phyloP scores from a whole-genome alignment of 148 eudicot species.

The Dysphania ambrosioides region DNA sequence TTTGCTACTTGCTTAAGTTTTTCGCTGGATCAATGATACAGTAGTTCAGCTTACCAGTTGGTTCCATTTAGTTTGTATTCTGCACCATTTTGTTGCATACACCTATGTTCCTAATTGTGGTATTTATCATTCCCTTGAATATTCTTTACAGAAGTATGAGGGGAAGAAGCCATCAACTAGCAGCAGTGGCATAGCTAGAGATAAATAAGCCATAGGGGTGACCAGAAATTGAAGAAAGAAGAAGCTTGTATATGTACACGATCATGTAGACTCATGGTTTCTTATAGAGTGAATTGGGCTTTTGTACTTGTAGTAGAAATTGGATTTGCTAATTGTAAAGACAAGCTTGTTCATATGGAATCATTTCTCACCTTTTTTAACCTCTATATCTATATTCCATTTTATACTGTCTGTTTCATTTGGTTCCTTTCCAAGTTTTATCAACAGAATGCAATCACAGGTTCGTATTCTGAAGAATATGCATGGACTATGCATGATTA shows the following conservation, averaged over 20 bases:
- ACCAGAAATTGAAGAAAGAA: conserved; percentile 15
- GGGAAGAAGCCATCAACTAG: conserved; percentile 17
- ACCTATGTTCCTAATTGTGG: conserved; percentile 2
- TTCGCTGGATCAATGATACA: background rate
- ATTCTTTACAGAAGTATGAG: conserved; percentile 13
- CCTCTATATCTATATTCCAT: no score
- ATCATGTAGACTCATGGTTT: no score
- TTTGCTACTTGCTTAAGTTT: background rate
- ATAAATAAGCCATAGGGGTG: conserved; percentile 12
- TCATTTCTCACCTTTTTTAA: background rate
- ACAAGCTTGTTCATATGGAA: conserved; percentile 7
- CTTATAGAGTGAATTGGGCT: no score
- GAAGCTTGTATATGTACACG: background rate
- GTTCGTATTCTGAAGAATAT: background rate
- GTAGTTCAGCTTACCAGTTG: conserved; percentile 4
- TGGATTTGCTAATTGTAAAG: conserved; percentile 16
- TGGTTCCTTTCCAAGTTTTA: background rate
- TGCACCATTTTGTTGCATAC: background rate
- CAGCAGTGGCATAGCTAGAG: conserved; percentile 16
- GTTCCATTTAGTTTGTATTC: background rate
- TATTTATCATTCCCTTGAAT: background rate
- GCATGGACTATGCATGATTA: background rate
- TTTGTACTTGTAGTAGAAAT: conserved; percentile 5
- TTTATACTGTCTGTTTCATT: no score
- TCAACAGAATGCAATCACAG: background rate